phyloP scores from a whole-genome alignment of 1,139 yeast species.

The Geotrichum restrictum region DNA sequence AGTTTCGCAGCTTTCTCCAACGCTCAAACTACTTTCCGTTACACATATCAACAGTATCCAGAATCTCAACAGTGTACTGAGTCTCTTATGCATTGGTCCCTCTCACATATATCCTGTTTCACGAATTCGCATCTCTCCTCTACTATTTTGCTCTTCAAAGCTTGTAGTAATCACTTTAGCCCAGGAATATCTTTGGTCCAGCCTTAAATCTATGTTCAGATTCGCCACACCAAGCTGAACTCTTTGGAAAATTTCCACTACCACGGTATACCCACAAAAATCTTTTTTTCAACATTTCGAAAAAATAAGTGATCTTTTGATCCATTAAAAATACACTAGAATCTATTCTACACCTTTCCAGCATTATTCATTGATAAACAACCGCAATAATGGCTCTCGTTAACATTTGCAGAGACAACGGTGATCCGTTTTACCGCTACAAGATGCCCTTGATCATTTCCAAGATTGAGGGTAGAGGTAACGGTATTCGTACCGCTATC shows the following conservation, averaged over 20 bases:
- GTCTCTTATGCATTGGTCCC: conserved; percentile 17
- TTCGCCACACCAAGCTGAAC: not conserved
- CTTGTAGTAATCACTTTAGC: conserved; percentile 14
- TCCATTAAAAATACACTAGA: not conserved
- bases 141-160: conserved; percentile 14
- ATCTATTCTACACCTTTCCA: not conserved
- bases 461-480: conserved; percentile 98
- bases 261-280: not conserved
- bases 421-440: conserved; percentile 97
- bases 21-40: not conserved
- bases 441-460: conserved; percentile 98
- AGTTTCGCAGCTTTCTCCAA: not conserved
- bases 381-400: conserved; percentile 63
- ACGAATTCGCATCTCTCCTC: conserved; percentile 7
- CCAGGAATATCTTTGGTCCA: conserved; percentile 16
- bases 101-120: conserved; percentile 2
- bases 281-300: not conserved
- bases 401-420: conserved; percentile 94
- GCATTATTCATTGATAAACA: not conserved
- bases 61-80: conserved; percentile 1
- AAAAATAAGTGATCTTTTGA: not conserved
- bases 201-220: conserved; percentile 5
- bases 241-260: conserved; percentile 2
- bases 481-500: conserved; percentile 96
- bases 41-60: not conserved